Base-by-base conservation (phyloP, 2,329 filamentous ascomycete species). In the Ascochyta koolunga region DNA sequence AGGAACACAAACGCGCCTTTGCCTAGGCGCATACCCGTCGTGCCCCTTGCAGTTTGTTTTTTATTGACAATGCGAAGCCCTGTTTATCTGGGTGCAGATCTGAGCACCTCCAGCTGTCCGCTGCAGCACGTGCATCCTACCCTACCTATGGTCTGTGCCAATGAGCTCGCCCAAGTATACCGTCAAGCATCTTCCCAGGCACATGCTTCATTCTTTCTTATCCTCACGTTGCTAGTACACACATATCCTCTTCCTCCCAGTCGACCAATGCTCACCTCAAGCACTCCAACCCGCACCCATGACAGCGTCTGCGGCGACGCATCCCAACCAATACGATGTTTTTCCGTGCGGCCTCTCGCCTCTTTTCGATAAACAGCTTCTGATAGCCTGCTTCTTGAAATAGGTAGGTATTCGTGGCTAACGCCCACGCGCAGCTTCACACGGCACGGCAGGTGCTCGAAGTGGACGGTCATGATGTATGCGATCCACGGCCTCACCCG, bases 381-480 rank as follows among this genome's bases (percentile, higher is more conserved):
- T n/a, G n/a, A n/a, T n/a, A n/a, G n/a, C n/a, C n/a, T n/a, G n/a
- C n/a, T n/a, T n/a, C n/a, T n/a, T n/a, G n/a, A n/a, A n/a, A n/a
- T n/a, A n/a, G n/a, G n/a, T n/a, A n/a, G n/a, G n/a, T 32, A n/a
- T 25, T 36, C 29, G 31, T 43, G 39, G 47, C 38, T 43, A 38
- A 42, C 32, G 38, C 38, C 46, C 15, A 48, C 19, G 11, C 16
- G 49, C 31, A 42, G 22, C 50, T 41, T 25, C 49, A 40, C 49
- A 42, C 24, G 31, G 42, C 27, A 32, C 32, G n/a, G n/a, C n/a
- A n/a, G n/a, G n/a, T n/a, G n/a, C n/a, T n/a, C n/a, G n/a, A n/a
- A n/a, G n/a, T n/a, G n/a, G n/a, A 29, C 11, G 39, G 42, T 37
- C 24, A 47, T 52, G 37, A 52, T 46, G 49, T 52, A 52, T 46